Evolutionary conservation across 2,329 filamentous ascomycete species (phyloP).

Genomic region (Beauveria varroae): DNA sequence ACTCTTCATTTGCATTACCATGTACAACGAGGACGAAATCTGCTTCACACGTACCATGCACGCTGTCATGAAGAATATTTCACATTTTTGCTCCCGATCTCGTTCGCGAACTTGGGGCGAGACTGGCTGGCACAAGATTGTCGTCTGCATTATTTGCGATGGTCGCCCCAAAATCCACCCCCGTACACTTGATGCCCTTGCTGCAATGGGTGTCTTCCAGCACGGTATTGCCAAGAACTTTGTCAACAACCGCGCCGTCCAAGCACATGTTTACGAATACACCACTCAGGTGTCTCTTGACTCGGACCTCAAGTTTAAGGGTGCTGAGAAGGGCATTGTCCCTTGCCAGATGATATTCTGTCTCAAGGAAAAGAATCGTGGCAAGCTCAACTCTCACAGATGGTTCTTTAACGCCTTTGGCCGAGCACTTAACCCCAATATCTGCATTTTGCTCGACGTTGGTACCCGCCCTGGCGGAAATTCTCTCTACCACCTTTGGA

Average conservation of each 20-base stretch:
- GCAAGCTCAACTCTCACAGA: constrained; percentile 95
- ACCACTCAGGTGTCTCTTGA: constrained; percentile 97
- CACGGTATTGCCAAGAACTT: constrained; percentile 97
- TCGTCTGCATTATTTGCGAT: constrained; percentile 93
- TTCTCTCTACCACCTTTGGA: constrained; percentile 97
- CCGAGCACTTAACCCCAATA: constrained; percentile 83
- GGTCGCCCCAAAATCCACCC: constrained; percentile 86
- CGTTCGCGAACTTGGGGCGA: constrained; percentile 96
- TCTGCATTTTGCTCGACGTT: constrained; percentile 94
- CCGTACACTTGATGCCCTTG: constrained; percentile 84
- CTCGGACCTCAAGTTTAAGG: constrained; percentile 95
- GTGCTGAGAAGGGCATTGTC: constrained; percentile 96
- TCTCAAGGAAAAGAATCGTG: constrained; percentile 93
- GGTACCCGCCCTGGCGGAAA: constrained; percentile 85
- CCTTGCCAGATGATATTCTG: constrained; percentile 98
- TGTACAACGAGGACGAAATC: constrained; percentile 99
- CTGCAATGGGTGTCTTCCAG: constrained; percentile 96
- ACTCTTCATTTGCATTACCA: constrained; percentile 92
- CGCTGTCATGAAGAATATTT: constrained; percentile 96
- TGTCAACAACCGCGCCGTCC: constrained; percentile 92
- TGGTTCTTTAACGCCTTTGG: constrained; percentile 99
- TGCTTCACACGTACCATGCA: constrained; percentile 97
- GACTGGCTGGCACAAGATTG: constrained; percentile 97
- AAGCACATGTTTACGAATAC: constrained; percentile 97
- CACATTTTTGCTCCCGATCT: constrained; percentile 87